These are phyloP conservation scores for Tuber umbilicatum DNA, from an alignment of 495 filamentous ascomycete genomes.

Conservation along the genomic window DNA sequence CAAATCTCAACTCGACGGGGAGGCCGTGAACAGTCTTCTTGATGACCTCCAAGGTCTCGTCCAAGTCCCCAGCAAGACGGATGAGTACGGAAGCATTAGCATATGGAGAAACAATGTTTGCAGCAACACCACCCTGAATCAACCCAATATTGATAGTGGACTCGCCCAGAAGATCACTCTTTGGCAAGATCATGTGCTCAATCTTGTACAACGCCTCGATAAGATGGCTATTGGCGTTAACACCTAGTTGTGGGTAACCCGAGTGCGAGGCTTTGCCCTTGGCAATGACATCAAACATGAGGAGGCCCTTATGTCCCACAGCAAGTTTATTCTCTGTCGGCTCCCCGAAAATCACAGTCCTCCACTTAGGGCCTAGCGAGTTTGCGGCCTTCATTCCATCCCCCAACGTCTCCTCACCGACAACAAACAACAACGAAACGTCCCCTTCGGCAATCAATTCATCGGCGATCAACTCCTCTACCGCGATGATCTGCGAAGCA, in stretches of 20 bases:
- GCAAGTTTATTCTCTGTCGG: slow-evolving; percentile 83
- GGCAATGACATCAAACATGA: slow-evolving; percentile 57
- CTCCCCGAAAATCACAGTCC: slow-evolving; percentile 80
- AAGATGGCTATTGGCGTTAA: slow-evolving; percentile 68
- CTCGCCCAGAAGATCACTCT: slow-evolving; percentile 67
- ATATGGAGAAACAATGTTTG: slow-evolving; percentile 73
- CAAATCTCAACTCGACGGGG: slow-evolving; percentile 56
- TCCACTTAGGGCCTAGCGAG: slow-evolving; percentile 47
- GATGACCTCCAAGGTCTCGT: slow-evolving; percentile 52
- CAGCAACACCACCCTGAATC: slow-evolving; percentile 74
- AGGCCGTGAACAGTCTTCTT: slow-evolving; percentile 53
- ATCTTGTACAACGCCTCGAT: slow-evolving; percentile 60
- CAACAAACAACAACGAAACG: slow-evolving; percentile 76
- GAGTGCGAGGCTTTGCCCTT: slow-evolving; percentile 76
- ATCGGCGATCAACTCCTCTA: slow-evolving; percentile 54
- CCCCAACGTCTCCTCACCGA: slow-evolving; percentile 75
- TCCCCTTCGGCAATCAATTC: slow-evolving; percentile 46
- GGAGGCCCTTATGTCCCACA: slow-evolving; percentile 80
- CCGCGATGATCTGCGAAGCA: slow-evolving; percentile 66
- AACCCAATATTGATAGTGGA: slow-evolving; percentile 81
- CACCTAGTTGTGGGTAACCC: slow-evolving; percentile 81
- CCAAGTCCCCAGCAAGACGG: slow-evolving; percentile 66
- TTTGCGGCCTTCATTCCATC: slow-evolving; percentile 71
- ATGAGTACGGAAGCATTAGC: slow-evolving; percentile 63
- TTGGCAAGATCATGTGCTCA: slow-evolving; percentile 61